phyloP scores from a whole-genome alignment of 768 basidiomycete genomes.

The Strobilomyces echinocephalus region DNA sequence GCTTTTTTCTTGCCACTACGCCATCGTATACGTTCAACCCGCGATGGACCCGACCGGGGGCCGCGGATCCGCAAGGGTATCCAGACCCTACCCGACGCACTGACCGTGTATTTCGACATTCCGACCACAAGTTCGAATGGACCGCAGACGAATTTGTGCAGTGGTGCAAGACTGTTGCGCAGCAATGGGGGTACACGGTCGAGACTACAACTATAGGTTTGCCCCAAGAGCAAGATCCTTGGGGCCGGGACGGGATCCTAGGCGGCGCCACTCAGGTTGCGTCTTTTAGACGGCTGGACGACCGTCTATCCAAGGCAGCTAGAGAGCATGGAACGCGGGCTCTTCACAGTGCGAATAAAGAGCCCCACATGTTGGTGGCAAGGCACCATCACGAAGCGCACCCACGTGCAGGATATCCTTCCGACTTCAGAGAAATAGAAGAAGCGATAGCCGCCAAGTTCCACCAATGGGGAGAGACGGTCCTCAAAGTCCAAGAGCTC shows the following conservation, averaged over 20 bases:
- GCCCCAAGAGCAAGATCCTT: conserved; percentile 57
- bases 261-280: conserved; percentile 69
- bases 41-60: conserved; percentile 59
- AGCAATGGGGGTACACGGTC: conserved; percentile 70
- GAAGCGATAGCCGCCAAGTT: conserved; percentile 47
- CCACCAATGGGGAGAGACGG: conserved; percentile 46
- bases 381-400: conserved; percentile 51
- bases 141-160: conserved; percentile 64
- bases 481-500: conserved; percentile 40
- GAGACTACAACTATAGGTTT: conserved; percentile 56
- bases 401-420: conserved; percentile 40
- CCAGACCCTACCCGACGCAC: conserved; percentile 76
- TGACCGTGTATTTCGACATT: conserved; percentile 68
- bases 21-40: conserved; percentile 82
- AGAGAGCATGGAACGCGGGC: conserved; percentile 21
- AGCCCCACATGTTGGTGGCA: conserved; percentile 45
- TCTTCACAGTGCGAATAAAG: conserved; percentile 7
- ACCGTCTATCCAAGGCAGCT: conserved; percentile 26
- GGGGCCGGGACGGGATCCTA: conserved; percentile 61
- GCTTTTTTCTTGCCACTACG: conserved; percentile 72
- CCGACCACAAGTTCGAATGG: conserved; percentile 90
- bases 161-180: conserved; percentile 56
- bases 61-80: conserved; percentile 44
- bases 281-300: conserved; percentile 50
- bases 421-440: conserved; percentile 43